These are phyloP conservation scores for Teratosphaeria zuluensis DNA, from an alignment of 2,329 filamentous ascomycete genomes.

Conservation along the genomic window DNA sequence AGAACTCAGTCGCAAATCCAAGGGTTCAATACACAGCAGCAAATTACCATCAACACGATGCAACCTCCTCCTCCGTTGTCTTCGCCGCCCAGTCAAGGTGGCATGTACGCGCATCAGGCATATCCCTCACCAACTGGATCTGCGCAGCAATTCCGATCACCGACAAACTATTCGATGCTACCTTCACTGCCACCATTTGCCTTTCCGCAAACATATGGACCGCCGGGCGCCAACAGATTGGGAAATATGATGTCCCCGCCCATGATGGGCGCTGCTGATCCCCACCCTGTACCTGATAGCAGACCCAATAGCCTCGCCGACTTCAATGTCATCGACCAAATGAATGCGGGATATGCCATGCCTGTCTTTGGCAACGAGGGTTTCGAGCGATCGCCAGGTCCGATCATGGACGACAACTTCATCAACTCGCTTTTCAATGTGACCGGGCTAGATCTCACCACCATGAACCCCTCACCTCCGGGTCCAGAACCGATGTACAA, in stretches of 20 bases:
- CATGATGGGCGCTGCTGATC: slow-evolving; percentile 10
- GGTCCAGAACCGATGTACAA: slow-evolving; percentile 12
- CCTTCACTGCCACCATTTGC: slow-evolving; percentile 20
- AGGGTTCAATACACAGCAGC: slow-evolving; percentile 8
- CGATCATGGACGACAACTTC: slow-evolving; percentile 18
- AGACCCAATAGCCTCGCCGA: slow-evolving; percentile 15
- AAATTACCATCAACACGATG: slow-evolving; percentile 14
- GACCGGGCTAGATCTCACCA: slow-evolving; percentile 6
- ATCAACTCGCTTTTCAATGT: slow-evolving; percentile 16
- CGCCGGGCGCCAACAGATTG: slow-evolving; percentile 4
- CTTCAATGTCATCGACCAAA: slow-evolving; percentile 32
- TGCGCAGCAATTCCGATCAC: slow-evolving; percentile 13
- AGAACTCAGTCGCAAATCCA: slow-evolving; percentile 8
- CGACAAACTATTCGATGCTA: slow-evolving; percentile 11
- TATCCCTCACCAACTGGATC: slow-evolving; percentile 11
- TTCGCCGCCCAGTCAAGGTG: slow-evolving; percentile 8
- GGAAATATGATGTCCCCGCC: slow-evolving; percentile 17
- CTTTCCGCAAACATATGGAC: slow-evolving; percentile 9
- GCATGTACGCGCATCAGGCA: slow-evolving; percentile 13
- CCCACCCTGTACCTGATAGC: slow-evolving; percentile 14
- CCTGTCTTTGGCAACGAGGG: slow-evolving; percentile 78
- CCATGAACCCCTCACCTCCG: slow-evolving; percentile 9
- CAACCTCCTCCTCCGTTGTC: slow-evolving; percentile 16
- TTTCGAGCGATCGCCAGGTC: slow-evolving; percentile 73
- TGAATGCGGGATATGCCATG: slow-evolving; percentile 52